phyloP scores from a whole-genome alignment of 1,284 basidiomycete species.

The Ustilago lituana region DNA sequence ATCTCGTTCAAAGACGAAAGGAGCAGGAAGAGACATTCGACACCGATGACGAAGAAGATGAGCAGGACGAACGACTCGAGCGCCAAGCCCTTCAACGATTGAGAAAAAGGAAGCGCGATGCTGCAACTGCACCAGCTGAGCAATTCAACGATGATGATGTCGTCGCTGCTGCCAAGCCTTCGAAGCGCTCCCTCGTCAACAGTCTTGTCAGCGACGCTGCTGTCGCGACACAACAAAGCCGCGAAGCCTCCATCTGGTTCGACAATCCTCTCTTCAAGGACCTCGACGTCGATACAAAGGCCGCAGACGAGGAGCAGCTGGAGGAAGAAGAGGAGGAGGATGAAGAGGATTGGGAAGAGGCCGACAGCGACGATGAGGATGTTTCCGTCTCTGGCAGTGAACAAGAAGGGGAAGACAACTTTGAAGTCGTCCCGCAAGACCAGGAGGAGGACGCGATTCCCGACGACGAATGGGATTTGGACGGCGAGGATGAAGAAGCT shows the following conservation, averaged over 20 bases:
- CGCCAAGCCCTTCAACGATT: slow-evolving; percentile 63
- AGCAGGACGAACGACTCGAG: slow-evolving; percentile 65
- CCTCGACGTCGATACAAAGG: slow-evolving; percentile 72
- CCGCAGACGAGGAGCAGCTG: slow-evolving; percentile 66
- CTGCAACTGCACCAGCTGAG: slow-evolving; percentile 4
- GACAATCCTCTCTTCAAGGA: slow-evolving; percentile 90
- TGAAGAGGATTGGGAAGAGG: slow-evolving; percentile 61
- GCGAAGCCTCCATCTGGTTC: slow-evolving; percentile 84
- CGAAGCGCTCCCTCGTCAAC: slow-evolving; percentile 41
- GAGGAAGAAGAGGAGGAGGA: slow-evolving; percentile 63
- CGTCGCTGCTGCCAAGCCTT: slow-evolving; percentile 27
- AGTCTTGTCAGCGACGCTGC: slow-evolving; percentile 45
- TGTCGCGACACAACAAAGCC: slow-evolving; percentile 65
- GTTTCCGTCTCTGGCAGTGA: slow-evolving; percentile 19
- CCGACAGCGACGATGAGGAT: slow-evolving; percentile 64
- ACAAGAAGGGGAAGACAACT: slow-evolving; percentile 58
- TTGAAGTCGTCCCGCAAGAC: slow-evolving; percentile 60
- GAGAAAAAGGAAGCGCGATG: slow-evolving; percentile 47
- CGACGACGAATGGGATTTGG: slow-evolving; percentile 81
- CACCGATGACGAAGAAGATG: slow-evolving; percentile 69
- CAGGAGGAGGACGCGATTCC: slow-evolving; percentile 78
- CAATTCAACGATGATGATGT: slow-evolving; percentile 10
- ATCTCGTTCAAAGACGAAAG: slow-evolving; percentile 76
- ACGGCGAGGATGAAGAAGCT: slow-evolving; percentile 78
- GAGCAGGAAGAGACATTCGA: slow-evolving; percentile 72